Base-by-base conservation (phyloP, 176 grass and related monocot genomes). In the Alloteropsis semialata region DNA sequence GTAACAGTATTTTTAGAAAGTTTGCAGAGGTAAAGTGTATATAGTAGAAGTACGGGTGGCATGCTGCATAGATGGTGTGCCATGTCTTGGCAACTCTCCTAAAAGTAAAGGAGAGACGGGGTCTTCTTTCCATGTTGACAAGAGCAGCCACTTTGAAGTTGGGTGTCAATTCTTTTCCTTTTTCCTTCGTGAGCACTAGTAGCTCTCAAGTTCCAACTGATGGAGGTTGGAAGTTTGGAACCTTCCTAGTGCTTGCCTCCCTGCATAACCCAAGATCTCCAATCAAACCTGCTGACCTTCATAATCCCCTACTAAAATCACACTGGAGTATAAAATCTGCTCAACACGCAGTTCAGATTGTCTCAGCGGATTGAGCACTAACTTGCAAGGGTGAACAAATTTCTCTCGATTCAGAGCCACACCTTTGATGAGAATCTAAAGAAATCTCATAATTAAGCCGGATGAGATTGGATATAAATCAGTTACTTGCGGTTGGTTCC, bases 171-270 rank as follows among this genome's bases (percentile, higher is more conserved):
- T 74, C 5, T 65, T 3, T 3, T 1, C 18, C 75, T 57, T 79
- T 84, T n/a, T n/a, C n/a, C n/a, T n/a, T n/a, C 64, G 4, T 30
- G 19, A 17, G 80, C 80, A 65, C 44, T 46, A 48, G 42, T 46
- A 48, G 42, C 69, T 18, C 62, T n/a, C 16, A 19, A 29, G 10
- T 45, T 45, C 16, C 74, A 66, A 57, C 54, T 3, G 28, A 10
- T 49, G 84, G 16, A 28, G 19, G 33, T 55, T 65, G 65, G 57
- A 63, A 65, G 45, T n/a, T 49, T 71, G 42, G 46, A 87, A 87
- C 46, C 19, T 66, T 66, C 69, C 46, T 57, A 24, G 54, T 36
- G 45, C 10, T 21, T 4, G 36, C 36, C 25, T 22, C 43, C 27
- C 30, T 25, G 34, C 13, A 42, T 17, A 17, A 17, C 32, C 49